These are phyloP conservation scores for Thamnidium elegans DNA, from an alignment of 192 early-diverging fungal species.

Conservation along the genomic window DNA sequence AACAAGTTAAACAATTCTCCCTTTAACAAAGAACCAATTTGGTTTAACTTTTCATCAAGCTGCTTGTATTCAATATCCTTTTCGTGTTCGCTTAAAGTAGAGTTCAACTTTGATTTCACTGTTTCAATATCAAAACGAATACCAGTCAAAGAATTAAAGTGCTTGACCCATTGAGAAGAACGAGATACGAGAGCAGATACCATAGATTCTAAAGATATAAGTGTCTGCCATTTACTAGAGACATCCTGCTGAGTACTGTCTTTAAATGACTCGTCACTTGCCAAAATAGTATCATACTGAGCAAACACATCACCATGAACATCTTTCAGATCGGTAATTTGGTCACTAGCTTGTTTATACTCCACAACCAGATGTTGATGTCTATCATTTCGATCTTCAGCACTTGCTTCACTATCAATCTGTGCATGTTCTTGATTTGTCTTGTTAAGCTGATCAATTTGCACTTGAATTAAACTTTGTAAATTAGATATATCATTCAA, in stretches of 20 bases:
- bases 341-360: background rate
- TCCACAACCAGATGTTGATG: background rate
- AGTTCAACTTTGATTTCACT: too few species aligned
- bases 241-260: background rate
- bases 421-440: constrained; percentile 3
- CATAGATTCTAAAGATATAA: background rate
- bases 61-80: background rate
- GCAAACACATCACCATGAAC: background rate
- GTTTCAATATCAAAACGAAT: too few species aligned
- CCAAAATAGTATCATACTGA: background rate
- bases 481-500: background rate
- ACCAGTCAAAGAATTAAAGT: background rate
- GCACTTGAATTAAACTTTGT: background rate
- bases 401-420: background rate
- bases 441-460: background rate
- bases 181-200: background rate
- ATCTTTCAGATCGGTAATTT: background rate
- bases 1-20: too few species aligned
- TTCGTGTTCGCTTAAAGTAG: background rate
- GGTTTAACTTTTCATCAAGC: background rate
- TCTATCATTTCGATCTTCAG: background rate
- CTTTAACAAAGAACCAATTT: background rate
- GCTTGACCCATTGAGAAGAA: background rate
- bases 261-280: too few species aligned
- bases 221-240: background rate